Percentiles rank a stretch among this genome's conserved stretches.
Conservation (phyloP, 148 eudicot species). For the Arbutus unedo region DNA sequence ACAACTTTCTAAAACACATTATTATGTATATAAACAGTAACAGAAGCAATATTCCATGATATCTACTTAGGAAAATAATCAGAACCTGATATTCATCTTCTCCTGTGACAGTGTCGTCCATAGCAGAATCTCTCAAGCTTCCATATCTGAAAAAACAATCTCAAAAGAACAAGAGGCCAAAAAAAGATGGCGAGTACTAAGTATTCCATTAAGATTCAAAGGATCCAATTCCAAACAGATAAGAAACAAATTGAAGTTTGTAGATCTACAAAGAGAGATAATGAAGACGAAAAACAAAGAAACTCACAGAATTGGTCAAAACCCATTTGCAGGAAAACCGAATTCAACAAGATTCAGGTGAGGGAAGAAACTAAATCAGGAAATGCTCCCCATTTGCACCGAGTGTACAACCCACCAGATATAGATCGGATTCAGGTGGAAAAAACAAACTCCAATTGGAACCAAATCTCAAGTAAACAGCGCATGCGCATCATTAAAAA, state of each 20-base stretch:
- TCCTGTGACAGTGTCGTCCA: background rate
- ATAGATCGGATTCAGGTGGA: background rate
- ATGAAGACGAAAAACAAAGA: background rate
- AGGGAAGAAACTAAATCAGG: background rate
- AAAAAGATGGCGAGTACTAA: too few relatives aligned
- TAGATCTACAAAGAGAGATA: background rate
- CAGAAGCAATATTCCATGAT: too few relatives aligned
- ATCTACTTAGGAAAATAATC: background rate
- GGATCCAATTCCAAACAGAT: background rate
- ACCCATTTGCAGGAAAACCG: background rate
- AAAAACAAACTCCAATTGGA: background rate
- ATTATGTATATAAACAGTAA: too few relatives aligned
- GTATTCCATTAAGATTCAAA: background rate
- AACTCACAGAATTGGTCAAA: background rate
- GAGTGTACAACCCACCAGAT: background rate
- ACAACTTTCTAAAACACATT: too few relatives aligned
- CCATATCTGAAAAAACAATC: background rate
- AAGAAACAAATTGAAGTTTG: background rate
- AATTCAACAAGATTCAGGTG: background rate
- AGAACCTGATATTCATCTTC: background rate
- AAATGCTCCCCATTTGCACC: background rate
- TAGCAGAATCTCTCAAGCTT: background rate
- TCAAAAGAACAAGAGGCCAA: background rate
- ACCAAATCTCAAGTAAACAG: slow-evolving; percentile 8
- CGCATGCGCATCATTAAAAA: slow-evolving; percentile 30